Evolutionary conservation across 2,329 filamentous ascomycete genomes (phyloP).

Genomic region (Clonostachys rhizophaga): DNA sequence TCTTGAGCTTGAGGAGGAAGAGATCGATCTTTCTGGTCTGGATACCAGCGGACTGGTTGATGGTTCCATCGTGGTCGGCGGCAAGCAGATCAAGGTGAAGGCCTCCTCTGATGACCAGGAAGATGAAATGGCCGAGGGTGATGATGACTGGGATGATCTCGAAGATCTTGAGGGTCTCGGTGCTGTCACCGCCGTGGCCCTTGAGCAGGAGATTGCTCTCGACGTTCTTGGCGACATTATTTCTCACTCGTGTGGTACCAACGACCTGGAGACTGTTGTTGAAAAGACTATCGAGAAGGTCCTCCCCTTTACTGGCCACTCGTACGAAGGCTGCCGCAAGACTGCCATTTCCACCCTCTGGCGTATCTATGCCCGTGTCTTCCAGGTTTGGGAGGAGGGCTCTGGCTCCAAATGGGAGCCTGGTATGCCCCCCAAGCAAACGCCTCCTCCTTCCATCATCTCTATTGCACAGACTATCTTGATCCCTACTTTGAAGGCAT

Average conservation of each 20-base stretch:
- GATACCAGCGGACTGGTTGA: conserved; percentile 59
- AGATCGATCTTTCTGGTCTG: conserved; percentile 69
- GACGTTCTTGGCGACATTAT: conserved; percentile 94
- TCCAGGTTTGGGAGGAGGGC: conserved; percentile 74
- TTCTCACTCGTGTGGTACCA: conserved; percentile 75
- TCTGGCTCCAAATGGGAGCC: conserved; percentile 80
- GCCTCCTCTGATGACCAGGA: conserved; percentile 47
- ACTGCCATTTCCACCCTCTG: conserved; percentile 87
- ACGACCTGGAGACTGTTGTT: conserved; percentile 71
- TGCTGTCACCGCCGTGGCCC: conserved; percentile 81
- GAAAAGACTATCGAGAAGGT: conserved; percentile 83
- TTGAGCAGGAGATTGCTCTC: conserved; percentile 96
- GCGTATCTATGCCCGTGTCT: conserved; percentile 89
- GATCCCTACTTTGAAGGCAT: conserved; percentile 77
- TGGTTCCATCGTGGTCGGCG: conserved; percentile 71
- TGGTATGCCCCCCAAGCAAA: conserved; percentile 76
- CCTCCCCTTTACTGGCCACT: conserved; percentile 77
- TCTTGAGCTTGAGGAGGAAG: conserved; percentile 83
- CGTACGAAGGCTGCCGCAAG: conserved; percentile 91
- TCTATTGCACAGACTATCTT: conserved; percentile 85
- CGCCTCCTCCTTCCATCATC: conserved; percentile 73
- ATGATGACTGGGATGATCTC: conserved; percentile 51
- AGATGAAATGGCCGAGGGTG: conserved; percentile 47
- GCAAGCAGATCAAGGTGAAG: conserved; percentile 82
- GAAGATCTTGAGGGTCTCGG: conserved; percentile 80